Conservation (phyloP, 2,329 filamentous ascomycete species). For the Graphiopsis chlorocephala region DNA sequence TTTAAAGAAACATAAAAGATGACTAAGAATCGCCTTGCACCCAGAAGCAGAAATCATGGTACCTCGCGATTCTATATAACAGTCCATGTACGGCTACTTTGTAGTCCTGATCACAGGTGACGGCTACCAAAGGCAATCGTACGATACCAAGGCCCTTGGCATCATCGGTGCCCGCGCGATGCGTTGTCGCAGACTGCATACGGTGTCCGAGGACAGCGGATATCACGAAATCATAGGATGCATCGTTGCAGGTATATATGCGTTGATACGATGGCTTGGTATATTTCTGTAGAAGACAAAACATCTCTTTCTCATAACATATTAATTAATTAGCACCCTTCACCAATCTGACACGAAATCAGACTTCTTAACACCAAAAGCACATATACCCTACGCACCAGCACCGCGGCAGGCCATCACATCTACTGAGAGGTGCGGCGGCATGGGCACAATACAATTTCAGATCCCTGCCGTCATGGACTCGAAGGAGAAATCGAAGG, state of each 20-base stretch:
- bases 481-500: background rate
- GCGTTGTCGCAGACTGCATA: background rate
- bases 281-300: background rate
- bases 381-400: background rate
- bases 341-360: background rate
- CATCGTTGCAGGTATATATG: background rate
- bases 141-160: background rate
- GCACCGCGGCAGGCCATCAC: background rate
- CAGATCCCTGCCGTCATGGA: background rate
- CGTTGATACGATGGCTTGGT: background rate
- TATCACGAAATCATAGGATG: background rate
- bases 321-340: background rate
- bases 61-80: background rate
- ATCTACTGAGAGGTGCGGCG: background rate
- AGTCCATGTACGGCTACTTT: background rate
- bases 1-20: background rate
- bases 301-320: background rate
- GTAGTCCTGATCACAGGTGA: background rate
- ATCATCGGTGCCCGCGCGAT: background rate
- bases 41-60: background rate
- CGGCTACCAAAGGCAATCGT: background rate
- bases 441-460: background rate
- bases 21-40: background rate
- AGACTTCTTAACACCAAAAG: background rate
- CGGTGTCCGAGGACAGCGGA: background rate